phyloP scores from a whole-genome alignment of 2,329 filamentous ascomycete species.

The Apiospora rasikravindrae region DNA sequence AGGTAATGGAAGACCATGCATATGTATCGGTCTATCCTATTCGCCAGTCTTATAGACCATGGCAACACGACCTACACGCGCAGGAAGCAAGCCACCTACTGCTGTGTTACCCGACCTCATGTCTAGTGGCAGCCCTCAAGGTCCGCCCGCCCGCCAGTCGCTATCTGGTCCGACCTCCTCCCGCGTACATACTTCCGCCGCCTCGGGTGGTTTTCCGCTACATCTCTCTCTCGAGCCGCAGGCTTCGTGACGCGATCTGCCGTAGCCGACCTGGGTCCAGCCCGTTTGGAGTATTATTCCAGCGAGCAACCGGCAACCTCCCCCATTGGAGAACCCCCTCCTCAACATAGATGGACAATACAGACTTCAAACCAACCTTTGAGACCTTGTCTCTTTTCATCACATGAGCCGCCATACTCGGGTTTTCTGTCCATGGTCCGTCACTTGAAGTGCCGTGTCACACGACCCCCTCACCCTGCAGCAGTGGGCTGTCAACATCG shows the following conservation, averaged over 20 bases:
- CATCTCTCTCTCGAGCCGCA: neutral
- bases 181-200: neutral
- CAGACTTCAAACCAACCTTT: neutral
- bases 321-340: neutral
- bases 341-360: neutral
- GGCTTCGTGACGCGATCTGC: neutral
- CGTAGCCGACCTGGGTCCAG: neutral
- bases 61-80: neutral
- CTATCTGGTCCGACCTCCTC: neutral
- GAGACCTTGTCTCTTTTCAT: neutral
- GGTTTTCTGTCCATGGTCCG: neutral
- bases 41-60: neutral
- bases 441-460: neutral
- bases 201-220: neutral
- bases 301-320: neutral
- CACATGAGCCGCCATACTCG: neutral
- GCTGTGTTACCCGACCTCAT: neutral
- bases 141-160: neutral
- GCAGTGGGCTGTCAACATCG: neutral
- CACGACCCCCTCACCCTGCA: neutral
- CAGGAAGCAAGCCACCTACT: neutral
- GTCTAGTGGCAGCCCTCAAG: neutral
- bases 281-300: neutral
- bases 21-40: neutral
- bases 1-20: neutral